A percentile compares a stretch with the other conserved stretches of the same genome.
phyloP scores from a whole-genome alignment of 2,329 filamentous ascomycete species.

The Rhytidhysteron rufulum region DNA sequence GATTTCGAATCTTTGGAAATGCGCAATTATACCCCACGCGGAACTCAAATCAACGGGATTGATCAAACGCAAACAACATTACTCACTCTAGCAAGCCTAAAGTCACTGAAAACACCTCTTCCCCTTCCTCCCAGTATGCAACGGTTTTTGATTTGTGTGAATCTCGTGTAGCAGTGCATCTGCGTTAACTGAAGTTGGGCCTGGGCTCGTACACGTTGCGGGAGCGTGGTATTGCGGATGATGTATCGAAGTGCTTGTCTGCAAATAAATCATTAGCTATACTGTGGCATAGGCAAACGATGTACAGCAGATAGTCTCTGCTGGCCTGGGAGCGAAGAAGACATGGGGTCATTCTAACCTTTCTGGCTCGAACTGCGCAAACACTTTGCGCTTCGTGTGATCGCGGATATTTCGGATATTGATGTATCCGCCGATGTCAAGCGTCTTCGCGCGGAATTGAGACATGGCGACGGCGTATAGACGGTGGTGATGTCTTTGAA shows the following conservation, averaged over 20 bases:
- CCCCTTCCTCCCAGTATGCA: conserved; percentile 90
- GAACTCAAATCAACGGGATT: not conserved
- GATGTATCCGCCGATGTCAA: conserved; percentile 83
- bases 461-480: conserved; percentile 44
- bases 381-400: conserved; percentile 94
- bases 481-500: no score
- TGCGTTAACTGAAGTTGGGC: conserved; percentile 89
- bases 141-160: conserved; percentile 90
- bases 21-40: not conserved
- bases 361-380: conserved; percentile 80
- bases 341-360: conserved; percentile 55
- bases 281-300: no score
- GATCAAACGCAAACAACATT: no score
- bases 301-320: no score
- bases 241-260: conserved; percentile 83
- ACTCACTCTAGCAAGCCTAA: conserved; percentile 85
- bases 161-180: conserved; percentile 94
- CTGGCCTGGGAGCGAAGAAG: no score
- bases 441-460: conserved; percentile 84
- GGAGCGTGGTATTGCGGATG: conserved; percentile 85
- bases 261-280: conserved; percentile 4
- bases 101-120: conserved; percentile 86
- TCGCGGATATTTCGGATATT: conserved; percentile 87
- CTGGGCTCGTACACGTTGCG: conserved; percentile 76
- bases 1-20: no score